These are phyloP conservation scores for Zygotorulaspora mrakii DNA, from an alignment of 1,139 yeast genomes.

Conservation along the genomic window DNA sequence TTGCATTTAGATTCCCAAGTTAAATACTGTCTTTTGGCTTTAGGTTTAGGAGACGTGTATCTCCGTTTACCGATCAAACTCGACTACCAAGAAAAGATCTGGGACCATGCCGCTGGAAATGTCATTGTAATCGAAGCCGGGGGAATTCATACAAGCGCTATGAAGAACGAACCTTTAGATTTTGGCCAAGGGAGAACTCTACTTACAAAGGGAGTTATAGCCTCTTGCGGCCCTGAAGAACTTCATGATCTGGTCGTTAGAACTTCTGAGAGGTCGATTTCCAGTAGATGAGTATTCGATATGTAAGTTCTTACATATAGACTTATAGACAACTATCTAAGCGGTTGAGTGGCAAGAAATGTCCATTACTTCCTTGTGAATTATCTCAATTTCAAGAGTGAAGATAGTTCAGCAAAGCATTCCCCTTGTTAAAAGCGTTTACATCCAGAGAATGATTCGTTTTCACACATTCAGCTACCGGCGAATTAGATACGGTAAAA, in stretches of 20 bases:
- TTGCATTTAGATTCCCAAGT: constrained; percentile 91
- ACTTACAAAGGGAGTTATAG: constrained; percentile 85
- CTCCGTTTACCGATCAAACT: constrained; percentile 78
- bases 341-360: too few relatives aligned
- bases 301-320: too few relatives aligned
- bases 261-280: constrained; percentile 46
- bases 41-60: constrained; percentile 91
- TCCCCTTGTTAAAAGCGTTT: too few relatives aligned
- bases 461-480: too few relatives aligned
- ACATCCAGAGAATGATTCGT: too few relatives aligned
- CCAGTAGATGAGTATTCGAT: constrained; percentile 18
- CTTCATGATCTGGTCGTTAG: constrained; percentile 60
- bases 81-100: constrained; percentile 83
- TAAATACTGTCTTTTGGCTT: constrained; percentile 84
- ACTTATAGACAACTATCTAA: too few relatives aligned
- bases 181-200: constrained; percentile 86
- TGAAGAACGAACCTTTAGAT: constrained; percentile 62
- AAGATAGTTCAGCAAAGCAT: too few relatives aligned
- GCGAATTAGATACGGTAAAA: too few relatives aligned
- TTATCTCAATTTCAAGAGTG: too few relatives aligned
- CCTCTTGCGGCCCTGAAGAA: constrained; percentile 55
- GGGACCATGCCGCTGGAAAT: constrained; percentile 99
- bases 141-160: constrained; percentile 81
- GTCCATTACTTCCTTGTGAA: too few relatives aligned
- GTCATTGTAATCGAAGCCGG: constrained; percentile 85